Evolutionary conservation across 2,329 filamentous ascomycete species (phyloP).

Genomic region (Aspergillus candidus): DNA sequence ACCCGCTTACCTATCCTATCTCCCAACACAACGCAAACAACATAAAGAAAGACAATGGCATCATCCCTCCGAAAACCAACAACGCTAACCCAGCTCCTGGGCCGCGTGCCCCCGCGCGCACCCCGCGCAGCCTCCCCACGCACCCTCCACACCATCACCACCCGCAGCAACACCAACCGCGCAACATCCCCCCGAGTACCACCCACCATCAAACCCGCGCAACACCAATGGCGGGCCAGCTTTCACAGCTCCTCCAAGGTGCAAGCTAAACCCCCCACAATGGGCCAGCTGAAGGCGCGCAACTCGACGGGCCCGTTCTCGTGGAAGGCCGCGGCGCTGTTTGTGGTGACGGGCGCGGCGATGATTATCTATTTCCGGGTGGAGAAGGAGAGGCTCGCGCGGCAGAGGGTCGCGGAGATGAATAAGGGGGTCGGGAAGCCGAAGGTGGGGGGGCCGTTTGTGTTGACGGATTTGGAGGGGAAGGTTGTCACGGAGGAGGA

Average conservation of each 20-base stretch:
- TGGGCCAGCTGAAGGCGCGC: slow-evolving; percentile 36
- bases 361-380: slow-evolving; percentile 87
- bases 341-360: slow-evolving; percentile 69
- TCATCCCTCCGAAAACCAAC: too few relatives aligned
- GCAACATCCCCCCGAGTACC: background rate
- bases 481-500: slow-evolving; percentile 69
- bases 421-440: slow-evolving; percentile 88
- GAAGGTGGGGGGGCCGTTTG: slow-evolving; percentile 85
- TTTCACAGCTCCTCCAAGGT: slow-evolving; percentile 23
- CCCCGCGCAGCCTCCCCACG: slow-evolving; percentile 1
- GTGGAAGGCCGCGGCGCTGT: slow-evolving; percentile 81
- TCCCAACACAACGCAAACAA: too few relatives aligned
- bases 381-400: slow-evolving; percentile 86
- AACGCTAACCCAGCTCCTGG: too few relatives aligned
- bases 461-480: slow-evolving; percentile 75
- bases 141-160: background rate
- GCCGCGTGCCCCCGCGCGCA: background rate
- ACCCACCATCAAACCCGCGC: background rate
- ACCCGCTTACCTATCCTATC: too few relatives aligned
- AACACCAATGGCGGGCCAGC: slow-evolving; percentile 2
- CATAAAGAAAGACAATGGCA: too few relatives aligned
- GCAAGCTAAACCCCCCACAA: slow-evolving; percentile 28
- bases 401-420: slow-evolving; percentile 81
- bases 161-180: background rate
- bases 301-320: slow-evolving; percentile 65